Evolutionary conservation across 495 filamentous ascomycete species (phyloP).

Genomic region (Gamarada debralockiae): DNA sequence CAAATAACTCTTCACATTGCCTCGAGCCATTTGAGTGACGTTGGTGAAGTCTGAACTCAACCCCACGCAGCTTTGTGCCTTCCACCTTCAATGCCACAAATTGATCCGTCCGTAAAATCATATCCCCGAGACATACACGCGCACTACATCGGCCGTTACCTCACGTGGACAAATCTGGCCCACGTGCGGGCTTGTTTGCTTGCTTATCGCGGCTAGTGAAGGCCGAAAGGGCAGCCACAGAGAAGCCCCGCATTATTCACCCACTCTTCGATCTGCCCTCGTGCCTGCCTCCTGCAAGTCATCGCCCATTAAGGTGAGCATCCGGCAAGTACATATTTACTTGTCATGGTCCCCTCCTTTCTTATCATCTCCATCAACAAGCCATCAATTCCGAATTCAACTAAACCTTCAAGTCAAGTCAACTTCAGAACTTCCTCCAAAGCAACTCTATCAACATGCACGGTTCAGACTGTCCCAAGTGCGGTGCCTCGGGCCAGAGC

Average conservation of each 20-base stretch:
- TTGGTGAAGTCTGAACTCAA: not conserved
- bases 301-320: not conserved
- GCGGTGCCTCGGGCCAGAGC: constrained; percentile 17
- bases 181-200: not conserved
- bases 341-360: not conserved
- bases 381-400: not conserved
- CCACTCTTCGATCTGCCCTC: not conserved
- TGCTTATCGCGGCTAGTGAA: constrained; percentile 1
- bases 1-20: too few relatives aligned
- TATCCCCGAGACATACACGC: not conserved
- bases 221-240: not conserved
- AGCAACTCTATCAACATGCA: constrained; percentile 18
- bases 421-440: not conserved
- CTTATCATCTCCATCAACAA: not conserved
- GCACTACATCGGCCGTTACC: too few relatives aligned
- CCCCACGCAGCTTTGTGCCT: not conserved
- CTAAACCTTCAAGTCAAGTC: not conserved
- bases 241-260: too few relatives aligned
- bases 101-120: not conserved
- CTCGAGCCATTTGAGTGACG: too few relatives aligned
- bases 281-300: not conserved
- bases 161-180: too few relatives aligned
- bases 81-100: not conserved
- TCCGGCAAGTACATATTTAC: too few relatives aligned
- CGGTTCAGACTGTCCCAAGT: constrained; percentile 24